Percentiles rank a stretch among this genome's conserved stretches.
phyloP scores from a whole-genome alignment of 257 asterid species.

The Craterostigma plantagineum region DNA sequence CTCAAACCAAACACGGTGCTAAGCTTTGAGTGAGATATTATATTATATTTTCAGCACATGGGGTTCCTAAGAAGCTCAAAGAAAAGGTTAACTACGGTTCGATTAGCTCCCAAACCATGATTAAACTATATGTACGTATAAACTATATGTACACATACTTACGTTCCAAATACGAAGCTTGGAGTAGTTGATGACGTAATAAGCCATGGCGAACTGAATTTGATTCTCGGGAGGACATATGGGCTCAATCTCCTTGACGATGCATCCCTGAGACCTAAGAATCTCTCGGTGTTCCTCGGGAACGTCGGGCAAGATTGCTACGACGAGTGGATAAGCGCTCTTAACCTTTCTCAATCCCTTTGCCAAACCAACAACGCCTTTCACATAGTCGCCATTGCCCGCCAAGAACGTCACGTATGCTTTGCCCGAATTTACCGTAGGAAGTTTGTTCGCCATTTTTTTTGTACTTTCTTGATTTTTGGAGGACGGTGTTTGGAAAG shows the following conservation, averaged over 20 bases:
- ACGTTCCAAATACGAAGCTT: slow-evolving; percentile 47
- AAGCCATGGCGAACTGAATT: slow-evolving; percentile 38
- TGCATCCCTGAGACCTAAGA: slow-evolving; percentile 30
- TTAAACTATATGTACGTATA: too few relatives aligned
- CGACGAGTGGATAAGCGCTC: slow-evolving; percentile 42
- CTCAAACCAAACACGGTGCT: too few relatives aligned
- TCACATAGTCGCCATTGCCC: slow-evolving; percentile 35
- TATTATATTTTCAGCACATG: too few relatives aligned
- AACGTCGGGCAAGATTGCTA: slow-evolving; percentile 39
- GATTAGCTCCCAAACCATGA: too few relatives aligned
- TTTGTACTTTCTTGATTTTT: too few relatives aligned
- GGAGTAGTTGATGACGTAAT: slow-evolving; percentile 47
- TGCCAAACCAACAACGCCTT: slow-evolving; percentile 44
- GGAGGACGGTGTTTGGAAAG: too few relatives aligned
- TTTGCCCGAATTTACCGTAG: neutral
- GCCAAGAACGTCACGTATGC: slow-evolving; percentile 34
- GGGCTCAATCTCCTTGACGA: slow-evolving; percentile 34
- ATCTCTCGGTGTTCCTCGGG: slow-evolving; percentile 40
- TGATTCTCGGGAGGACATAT: slow-evolving; percentile 32
- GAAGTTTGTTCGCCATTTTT: too few relatives aligned
- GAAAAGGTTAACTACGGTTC: too few relatives aligned
- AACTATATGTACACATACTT: slow-evolving; percentile 12
- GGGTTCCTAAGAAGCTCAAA: too few relatives aligned
- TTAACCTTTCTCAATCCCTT: slow-evolving; percentile 41
- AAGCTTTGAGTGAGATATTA: too few relatives aligned